Percentiles rank a stretch among this genome's conserved stretches.
Evolutionary conservation across 768 basidiomycete genomes (phyloP).

Genomic region (Inosperma sp.): DNA sequence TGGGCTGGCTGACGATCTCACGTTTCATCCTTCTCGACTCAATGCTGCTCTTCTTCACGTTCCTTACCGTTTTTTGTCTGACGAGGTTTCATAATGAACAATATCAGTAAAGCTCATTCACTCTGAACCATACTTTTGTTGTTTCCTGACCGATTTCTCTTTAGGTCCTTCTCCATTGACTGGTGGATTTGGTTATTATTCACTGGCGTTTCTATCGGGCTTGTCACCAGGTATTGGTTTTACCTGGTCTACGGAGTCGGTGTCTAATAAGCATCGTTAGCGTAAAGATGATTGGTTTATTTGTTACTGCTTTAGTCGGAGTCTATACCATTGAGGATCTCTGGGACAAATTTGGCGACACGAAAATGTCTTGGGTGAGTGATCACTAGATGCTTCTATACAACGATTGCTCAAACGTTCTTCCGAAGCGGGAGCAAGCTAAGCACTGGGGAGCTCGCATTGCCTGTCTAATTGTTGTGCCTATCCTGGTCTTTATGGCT

Average conservation of each 20-base stretch:
- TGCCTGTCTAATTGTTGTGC: conserved; percentile 80
- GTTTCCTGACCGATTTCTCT: neutral
- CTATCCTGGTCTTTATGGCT: conserved; percentile 87
- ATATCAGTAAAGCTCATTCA: conserved; percentile 60
- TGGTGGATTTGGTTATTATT: conserved; percentile 97
- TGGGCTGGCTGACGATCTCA: conserved; percentile 95
- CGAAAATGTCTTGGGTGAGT: conserved; percentile 84
- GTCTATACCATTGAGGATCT: conserved; percentile 96
- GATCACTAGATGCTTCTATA: neutral
- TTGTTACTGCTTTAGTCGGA: conserved; percentile 92
- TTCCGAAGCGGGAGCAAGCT: conserved; percentile 70
- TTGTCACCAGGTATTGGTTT: conserved; percentile 72
- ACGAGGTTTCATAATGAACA: conserved; percentile 98
- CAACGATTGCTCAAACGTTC: conserved; percentile 1
- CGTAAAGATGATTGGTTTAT: conserved; percentile 94
- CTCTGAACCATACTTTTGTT: neutral
- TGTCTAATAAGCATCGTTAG: conserved; percentile 36
- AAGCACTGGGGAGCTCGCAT: conserved; percentile 90
- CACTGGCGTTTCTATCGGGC: conserved; percentile 93
- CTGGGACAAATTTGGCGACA: conserved; percentile 97
- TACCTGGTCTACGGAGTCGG: neutral
- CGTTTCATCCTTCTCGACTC: conserved; percentile 97
- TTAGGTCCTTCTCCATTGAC: conserved; percentile 86
- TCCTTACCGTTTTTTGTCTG: conserved; percentile 91
- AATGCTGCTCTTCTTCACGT: conserved; percentile 98